phyloP scores from a whole-genome alignment of 108 stramenopile species.

The Cafeteria roenbergensis region DNA sequence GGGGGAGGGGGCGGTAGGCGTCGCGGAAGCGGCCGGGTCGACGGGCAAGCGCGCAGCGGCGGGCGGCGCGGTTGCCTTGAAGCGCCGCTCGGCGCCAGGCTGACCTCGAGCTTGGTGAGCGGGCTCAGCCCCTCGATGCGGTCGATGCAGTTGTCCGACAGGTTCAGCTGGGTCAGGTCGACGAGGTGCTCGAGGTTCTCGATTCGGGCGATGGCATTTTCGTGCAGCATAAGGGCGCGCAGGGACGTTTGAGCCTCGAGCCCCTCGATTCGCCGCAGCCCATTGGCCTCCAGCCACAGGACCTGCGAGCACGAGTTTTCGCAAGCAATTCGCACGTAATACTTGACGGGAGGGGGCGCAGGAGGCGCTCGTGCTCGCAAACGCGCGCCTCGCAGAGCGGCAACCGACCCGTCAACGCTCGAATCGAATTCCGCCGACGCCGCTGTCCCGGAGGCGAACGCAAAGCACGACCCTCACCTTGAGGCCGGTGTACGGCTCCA shows the following conservation, averaged over 20 bases:
- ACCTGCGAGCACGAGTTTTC: not conserved
- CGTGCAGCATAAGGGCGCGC: constrained; percentile 47
- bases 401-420: too few relatives aligned
- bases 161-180: constrained; percentile 43
- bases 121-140: constrained; percentile 32
- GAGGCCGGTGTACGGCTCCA: constrained; percentile 54
- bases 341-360: too few relatives aligned
- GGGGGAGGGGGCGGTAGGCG: constrained; percentile 2
- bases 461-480: constrained; percentile 26
- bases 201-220: constrained; percentile 49
- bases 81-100: too few relatives aligned
- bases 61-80: too few relatives aligned
- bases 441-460: too few relatives aligned
- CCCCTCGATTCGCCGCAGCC: constrained; percentile 36
- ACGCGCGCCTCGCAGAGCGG: too few relatives aligned
- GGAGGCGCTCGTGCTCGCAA: too few relatives aligned
- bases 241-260: constrained; percentile 34
- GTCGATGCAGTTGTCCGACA: constrained; percentile 44
- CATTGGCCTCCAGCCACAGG: constrained; percentile 57
- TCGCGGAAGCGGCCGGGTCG: not conserved
- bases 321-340: too few relatives aligned
- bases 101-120: constrained; percentile 31
- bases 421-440: too few relatives aligned
- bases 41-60: constrained; percentile 14
- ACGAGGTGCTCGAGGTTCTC: constrained; percentile 34